Conservation (phyloP, 1,284 basidiomycete species). For the Erythrobasidium hasegawianum region DNA sequence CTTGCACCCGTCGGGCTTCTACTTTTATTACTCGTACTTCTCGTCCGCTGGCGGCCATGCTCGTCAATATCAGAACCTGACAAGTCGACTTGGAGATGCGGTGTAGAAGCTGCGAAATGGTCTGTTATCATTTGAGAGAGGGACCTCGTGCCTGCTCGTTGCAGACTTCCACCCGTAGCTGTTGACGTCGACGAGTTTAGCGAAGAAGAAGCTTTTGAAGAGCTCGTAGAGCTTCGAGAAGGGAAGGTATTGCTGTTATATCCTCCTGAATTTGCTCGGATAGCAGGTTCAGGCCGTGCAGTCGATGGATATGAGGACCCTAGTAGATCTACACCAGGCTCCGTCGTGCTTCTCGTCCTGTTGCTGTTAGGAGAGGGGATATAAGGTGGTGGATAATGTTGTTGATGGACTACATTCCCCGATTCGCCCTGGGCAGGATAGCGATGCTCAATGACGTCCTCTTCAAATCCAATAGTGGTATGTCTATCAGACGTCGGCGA, state of each 20-base stretch:
- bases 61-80: neutral
- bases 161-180: conserved; percentile 13
- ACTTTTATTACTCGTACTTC: neutral
- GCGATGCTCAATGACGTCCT: conserved; percentile 65
- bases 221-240: neutral
- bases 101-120: conserved; percentile 25
- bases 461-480: conserved; percentile 69
- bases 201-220: conserved; percentile 6
- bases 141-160: conserved; percentile 10
- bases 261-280: conserved; percentile 1
- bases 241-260: neutral
- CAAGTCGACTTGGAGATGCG: neutral
- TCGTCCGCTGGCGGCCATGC: neutral
- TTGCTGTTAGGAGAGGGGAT: neutral
- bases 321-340: neutral
- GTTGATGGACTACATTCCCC: conserved; percentile 39
- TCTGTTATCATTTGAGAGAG: conserved; percentile 28
- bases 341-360: neutral
- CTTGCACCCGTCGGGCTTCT: neutral
- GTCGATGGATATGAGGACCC: neutral
- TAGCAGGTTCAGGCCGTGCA: conserved; percentile 12
- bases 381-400: conserved; percentile 2
- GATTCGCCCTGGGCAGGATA: conserved; percentile 57
- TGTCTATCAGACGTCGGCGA: conserved; percentile 47
- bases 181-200: neutral